Percentiles rank a stretch among this genome's conserved stretches.
Evolutionary conservation across 2,329 filamentous ascomycete species (phyloP).

Genomic region (Xylaria sp.): DNA sequence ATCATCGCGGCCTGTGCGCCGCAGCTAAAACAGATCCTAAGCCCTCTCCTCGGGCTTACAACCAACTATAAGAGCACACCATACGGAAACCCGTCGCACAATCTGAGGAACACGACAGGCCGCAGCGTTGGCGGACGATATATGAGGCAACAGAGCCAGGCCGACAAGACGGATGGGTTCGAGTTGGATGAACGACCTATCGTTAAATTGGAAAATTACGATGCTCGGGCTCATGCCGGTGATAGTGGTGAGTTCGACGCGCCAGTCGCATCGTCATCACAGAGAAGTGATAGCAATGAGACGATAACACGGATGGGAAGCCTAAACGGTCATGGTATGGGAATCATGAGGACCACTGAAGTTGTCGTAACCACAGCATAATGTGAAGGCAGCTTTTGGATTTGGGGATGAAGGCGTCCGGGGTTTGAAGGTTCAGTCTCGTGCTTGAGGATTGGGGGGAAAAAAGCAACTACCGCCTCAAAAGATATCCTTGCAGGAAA

Average conservation of each 20-base stretch:
- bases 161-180: slow-evolving; percentile 18
- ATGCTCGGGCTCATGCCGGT: background rate
- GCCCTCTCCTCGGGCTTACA: slow-evolving; percentile 16
- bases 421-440: background rate
- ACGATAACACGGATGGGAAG: slow-evolving; percentile 1
- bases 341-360: slow-evolving; percentile 27
- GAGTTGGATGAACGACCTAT: slow-evolving; percentile 27
- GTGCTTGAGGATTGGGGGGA: background rate
- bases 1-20: slow-evolving; percentile 49
- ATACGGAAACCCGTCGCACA: slow-evolving; percentile 14
- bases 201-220: slow-evolving; percentile 8
- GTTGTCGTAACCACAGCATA: slow-evolving; percentile 22
- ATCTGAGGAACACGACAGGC: slow-evolving; percentile 11
- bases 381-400: background rate
- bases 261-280: slow-evolving; percentile 7
- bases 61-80: slow-evolving; percentile 15
- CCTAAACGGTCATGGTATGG: background rate
- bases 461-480: background rate
- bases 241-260: slow-evolving; percentile 7
- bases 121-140: slow-evolving; percentile 21
- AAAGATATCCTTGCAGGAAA: too few relatives aligned
- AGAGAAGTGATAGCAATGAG: slow-evolving; percentile 14
- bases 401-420: background rate
- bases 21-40: slow-evolving; percentile 40
- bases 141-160: slow-evolving; percentile 13